These are phyloP conservation scores for Sphagnum contortum DNA, from an alignment of 225 moss, liverwort and hornwort genomes.

Conservation along the genomic window DNA sequence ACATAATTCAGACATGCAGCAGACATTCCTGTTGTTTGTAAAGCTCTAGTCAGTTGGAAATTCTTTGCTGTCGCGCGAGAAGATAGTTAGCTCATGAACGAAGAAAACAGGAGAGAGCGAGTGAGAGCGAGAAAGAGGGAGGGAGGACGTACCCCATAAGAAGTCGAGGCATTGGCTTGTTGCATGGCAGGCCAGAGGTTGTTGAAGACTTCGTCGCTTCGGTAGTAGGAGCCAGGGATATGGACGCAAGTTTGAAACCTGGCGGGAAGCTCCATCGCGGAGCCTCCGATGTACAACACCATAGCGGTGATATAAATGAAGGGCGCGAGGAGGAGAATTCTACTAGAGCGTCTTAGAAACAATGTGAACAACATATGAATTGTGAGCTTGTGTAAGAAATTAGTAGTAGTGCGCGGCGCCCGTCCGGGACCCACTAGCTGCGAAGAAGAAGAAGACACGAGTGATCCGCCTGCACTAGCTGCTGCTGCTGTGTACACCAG, in stretches of 20 bases:
- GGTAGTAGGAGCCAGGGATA: slow-evolving; percentile 53
- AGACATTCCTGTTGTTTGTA: too few relatives aligned
- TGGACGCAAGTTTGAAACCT: too few relatives aligned
- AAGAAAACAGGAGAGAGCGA: neutral
- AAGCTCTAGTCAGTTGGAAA: too few relatives aligned
- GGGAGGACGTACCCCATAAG: slow-evolving; percentile 36
- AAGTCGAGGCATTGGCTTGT: slow-evolving; percentile 25
- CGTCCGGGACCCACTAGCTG: neutral
- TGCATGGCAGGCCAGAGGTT: slow-evolving; percentile 88
- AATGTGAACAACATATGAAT: slow-evolving; percentile 22
- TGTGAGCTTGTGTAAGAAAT: too few relatives aligned
- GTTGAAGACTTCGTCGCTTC: slow-evolving; percentile 70
- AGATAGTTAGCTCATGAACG: neutral
- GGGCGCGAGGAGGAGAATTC: slow-evolving; percentile 32
- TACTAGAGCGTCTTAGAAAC: slow-evolving; percentile 32
- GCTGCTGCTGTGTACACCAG: neutral
- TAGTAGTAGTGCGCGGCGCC: slow-evolving; percentile 3
- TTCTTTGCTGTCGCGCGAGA: neutral
- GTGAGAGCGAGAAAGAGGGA: neutral
- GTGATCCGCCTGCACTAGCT: too few relatives aligned
- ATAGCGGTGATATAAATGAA: slow-evolving; percentile 46
- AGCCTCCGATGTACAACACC: slow-evolving; percentile 38
- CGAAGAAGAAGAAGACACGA: too few relatives aligned
- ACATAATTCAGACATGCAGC: too few relatives aligned
- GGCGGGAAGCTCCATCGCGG: slow-evolving; percentile 7